Percentiles rank a stretch among this genome's conserved stretches.
These are phyloP conservation scores for Thermothelomyces thermophilus DNA, from an alignment of 2,329 filamentous ascomycete genomes.

Conservation along the genomic window DNA sequence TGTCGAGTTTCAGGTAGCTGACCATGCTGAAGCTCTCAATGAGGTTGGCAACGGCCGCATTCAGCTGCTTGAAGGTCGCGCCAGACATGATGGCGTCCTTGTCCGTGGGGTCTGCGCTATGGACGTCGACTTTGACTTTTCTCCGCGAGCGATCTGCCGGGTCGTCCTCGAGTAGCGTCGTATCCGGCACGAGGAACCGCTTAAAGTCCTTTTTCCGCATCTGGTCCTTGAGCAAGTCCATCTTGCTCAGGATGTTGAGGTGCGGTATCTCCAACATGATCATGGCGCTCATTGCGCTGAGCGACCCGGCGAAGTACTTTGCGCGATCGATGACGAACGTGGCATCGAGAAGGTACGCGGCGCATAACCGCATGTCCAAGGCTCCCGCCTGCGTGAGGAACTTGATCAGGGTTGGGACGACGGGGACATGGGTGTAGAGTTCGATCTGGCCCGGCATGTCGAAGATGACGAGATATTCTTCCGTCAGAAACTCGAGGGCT, in stretches of 20 bases:
- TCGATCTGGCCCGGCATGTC: conserved; percentile 99
- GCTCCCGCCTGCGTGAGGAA: conserved; percentile 72
- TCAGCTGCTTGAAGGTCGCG: conserved; percentile 72
- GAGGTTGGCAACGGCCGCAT: conserved; percentile 78
- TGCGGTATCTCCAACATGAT: conserved; percentile 96
- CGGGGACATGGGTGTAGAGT: conserved; percentile 93
- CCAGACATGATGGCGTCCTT: conserved; percentile 71
- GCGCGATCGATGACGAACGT: conserved; percentile 93
- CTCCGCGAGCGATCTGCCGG: conserved; percentile 47
- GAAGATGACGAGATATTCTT: conserved; percentile 95
- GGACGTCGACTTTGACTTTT: conserved; percentile 43
- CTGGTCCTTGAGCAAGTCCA: conserved; percentile 91
- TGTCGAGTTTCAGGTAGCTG: conserved; percentile 84
- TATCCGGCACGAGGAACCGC: conserved; percentile 82
- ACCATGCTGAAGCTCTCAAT: conserved; percentile 99
- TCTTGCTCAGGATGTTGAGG: conserved; percentile 93
- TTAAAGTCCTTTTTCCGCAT: conserved; percentile 83
- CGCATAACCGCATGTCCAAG: conserved; percentile 86
- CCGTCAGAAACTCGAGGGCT: conserved; percentile 74
- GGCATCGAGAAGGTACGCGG: conserved; percentile 88
- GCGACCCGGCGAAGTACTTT: conserved; percentile 93
- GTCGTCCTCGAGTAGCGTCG: conserved; percentile 73
- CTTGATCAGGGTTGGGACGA: conserved; percentile 76
- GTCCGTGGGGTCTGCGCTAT: conserved; percentile 55
- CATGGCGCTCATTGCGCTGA: conserved; percentile 98